Conservation (phyloP, 306 rosid species). For the Rosa lucieae region DNA sequence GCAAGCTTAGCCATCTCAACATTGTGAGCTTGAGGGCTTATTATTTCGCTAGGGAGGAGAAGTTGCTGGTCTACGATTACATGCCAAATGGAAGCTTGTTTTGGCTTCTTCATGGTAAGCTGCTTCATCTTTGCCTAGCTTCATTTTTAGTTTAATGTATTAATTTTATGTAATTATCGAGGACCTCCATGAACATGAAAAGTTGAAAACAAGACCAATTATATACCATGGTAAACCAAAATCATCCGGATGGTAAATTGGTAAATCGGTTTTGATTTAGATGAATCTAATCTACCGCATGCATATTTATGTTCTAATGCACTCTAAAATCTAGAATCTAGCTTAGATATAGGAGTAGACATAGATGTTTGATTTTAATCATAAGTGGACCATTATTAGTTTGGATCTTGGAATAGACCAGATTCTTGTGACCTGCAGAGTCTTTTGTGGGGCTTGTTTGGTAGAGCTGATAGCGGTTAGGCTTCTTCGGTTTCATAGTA, state of each 20-base stretch:
- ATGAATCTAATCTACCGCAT: no score
- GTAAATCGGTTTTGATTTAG: no score
- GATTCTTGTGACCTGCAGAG: constrained; percentile 6
- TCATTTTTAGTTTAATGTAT: neutral
- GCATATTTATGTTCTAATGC: neutral
- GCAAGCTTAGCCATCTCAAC: constrained; percentile 51
- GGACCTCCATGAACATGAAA: neutral
- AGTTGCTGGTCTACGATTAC: constrained; percentile 73
- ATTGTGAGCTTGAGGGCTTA: constrained; percentile 68
- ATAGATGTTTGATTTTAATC: neutral
- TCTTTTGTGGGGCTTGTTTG: neutral
- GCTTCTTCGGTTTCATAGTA: neutral
- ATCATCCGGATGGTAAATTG: no score
- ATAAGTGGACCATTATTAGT: neutral
- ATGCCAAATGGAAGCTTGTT: constrained; percentile 82
- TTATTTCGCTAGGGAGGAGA: constrained; percentile 75
- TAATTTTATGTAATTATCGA: no score
- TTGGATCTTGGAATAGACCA: neutral
- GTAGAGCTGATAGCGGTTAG: neutral
- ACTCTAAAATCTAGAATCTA: neutral
- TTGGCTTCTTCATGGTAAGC: constrained; percentile 85
- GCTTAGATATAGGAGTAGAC: neutral
- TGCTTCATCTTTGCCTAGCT: neutral
- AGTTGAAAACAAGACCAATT: no score
- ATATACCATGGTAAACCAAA: no score